Evolutionary conservation across 2,329 filamentous ascomycete species (phyloP), one percentile per base, ranked within the genome.

Genomic region (Diaporthe capsici): DNA sequence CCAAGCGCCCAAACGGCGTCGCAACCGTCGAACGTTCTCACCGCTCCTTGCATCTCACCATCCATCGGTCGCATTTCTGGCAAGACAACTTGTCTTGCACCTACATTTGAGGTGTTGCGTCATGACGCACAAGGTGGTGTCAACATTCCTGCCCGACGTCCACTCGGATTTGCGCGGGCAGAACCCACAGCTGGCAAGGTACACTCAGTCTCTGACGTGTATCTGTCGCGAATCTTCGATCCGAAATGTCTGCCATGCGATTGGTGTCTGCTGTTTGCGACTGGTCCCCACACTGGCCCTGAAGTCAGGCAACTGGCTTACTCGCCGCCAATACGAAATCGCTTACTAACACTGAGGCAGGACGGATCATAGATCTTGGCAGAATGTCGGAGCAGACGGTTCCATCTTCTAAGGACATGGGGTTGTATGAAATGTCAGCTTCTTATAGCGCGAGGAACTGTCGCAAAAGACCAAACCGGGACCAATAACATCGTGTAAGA

Each of bases 1-100:
- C 53, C 42, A 68, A 68, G 65, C 65, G 65, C 44, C n/a, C 22
- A 42, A 53, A 28, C 47, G 65, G 65, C 47, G 22, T 17, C 39
- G 65, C 9, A 68, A 49, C 65, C 65, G 53, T 49, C 22, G 22
- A 28, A 53, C 20, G 22, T 28, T 53, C 65, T 68, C 65, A 68
- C 65, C 65, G 65, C 65, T 51, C 13, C 65, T 68, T 68, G 31
- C 22, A 37, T 53, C 31, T 49, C 28, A 49, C 31, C 44, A 51
- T 3, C 42, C 17, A 25, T 49, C 44, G 25, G 37, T 22, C 17
- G 28, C 13, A 8, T 37, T 9, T 39, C 39, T 25, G 34, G 44
- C 47, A 53, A 20, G 12, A 17, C 7, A 34, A 20, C 12, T 34
- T 25, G 63, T 47, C 63, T 37, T 47, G 25, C 3, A 17, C 12